Evolutionary conservation across 306 rosid genomes (phyloP).

Genomic region (Dalbergia cultrata): DNA sequence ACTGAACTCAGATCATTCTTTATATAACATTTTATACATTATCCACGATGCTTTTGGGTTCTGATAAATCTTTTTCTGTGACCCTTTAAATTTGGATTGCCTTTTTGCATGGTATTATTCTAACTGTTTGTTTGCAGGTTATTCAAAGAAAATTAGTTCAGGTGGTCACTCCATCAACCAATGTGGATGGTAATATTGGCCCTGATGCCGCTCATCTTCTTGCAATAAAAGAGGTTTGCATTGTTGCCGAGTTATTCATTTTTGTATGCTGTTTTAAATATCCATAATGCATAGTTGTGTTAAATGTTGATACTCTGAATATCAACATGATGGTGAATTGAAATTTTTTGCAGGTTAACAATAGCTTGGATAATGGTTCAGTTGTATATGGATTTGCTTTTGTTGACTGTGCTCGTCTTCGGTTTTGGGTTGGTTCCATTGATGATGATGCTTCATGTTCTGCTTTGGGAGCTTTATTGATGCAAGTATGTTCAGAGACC

Average conservation of each 20-base stretch:
- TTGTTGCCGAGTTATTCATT: slow-evolving; percentile 13
- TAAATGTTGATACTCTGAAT: slow-evolving; percentile 36
- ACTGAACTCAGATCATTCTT: slow-evolving; percentile 10
- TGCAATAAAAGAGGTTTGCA: slow-evolving; percentile 85
- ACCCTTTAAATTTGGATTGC: not conserved
- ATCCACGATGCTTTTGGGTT: slow-evolving; percentile 29
- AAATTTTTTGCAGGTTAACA: slow-evolving; percentile 59
- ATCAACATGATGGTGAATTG: slow-evolving; percentile 31
- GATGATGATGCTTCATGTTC: slow-evolving; percentile 87
- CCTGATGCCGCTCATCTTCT: slow-evolving; percentile 92
- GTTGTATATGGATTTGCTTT: slow-evolving; percentile 86
- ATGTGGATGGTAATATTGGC: slow-evolving; percentile 75
- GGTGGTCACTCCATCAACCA: slow-evolving; percentile 89
- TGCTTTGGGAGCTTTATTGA: slow-evolving; percentile 88
- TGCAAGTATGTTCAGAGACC: slow-evolving; percentile 72
- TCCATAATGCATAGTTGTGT: not conserved
- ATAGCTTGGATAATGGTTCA: slow-evolving; percentile 67
- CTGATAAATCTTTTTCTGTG: not conserved
- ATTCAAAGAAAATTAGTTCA: slow-evolving; percentile 78
- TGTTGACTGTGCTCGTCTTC: slow-evolving; percentile 93
- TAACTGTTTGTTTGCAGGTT: slow-evolving; percentile 60
- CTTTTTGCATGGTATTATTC: slow-evolving; percentile 44
- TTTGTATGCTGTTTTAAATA: slow-evolving; percentile 10
- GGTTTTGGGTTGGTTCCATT: slow-evolving; percentile 87
- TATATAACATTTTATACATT: not conserved